A percentile compares a stretch with the other conserved stretches of the same genome.
Evolutionary conservation across 257 asterid species (phyloP).

Genomic region (Scutellaria barbata): DNA sequence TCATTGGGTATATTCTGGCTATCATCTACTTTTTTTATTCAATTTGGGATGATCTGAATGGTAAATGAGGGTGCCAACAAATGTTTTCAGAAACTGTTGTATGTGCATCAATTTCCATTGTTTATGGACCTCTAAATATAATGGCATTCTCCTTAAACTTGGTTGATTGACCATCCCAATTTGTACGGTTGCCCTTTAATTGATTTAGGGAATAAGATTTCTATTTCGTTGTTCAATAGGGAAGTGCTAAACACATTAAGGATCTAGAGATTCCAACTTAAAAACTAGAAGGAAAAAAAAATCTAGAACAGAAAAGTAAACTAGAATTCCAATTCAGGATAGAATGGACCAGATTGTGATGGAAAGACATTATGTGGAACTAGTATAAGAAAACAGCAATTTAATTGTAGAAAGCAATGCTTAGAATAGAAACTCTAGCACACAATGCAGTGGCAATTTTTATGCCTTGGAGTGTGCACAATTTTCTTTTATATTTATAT

Average conservation of each 20-base stretch:
- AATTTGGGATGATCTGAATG: conserved; percentile 12
- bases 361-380: conserved; percentile 11
- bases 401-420: neutral
- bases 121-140: conserved; percentile 1
- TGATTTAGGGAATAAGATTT: conserved; percentile 4
- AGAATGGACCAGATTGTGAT: neutral
- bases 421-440: neutral
- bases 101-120: too few relatives aligned
- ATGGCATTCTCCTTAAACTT: neutral
- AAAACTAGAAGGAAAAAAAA: neutral
- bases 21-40: neutral
- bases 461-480: neutral
- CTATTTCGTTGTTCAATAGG: neutral
- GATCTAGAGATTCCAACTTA: conserved; percentile 21
- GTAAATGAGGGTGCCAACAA: neutral
- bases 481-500: conserved; percentile 11
- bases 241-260: conserved; percentile 7
- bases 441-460: neutral
- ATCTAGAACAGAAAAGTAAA: conserved; percentile 1
- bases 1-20: conserved; percentile 64
- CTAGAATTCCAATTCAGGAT: neutral
- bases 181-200: conserved; percentile 10
- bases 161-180: conserved; percentile 24
- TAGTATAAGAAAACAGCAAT: neutral
- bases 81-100: conserved; percentile 1